These are phyloP conservation scores for Begonia masoniana DNA, from an alignment of 306 rosid species.

Conservation along the genomic window DNA sequence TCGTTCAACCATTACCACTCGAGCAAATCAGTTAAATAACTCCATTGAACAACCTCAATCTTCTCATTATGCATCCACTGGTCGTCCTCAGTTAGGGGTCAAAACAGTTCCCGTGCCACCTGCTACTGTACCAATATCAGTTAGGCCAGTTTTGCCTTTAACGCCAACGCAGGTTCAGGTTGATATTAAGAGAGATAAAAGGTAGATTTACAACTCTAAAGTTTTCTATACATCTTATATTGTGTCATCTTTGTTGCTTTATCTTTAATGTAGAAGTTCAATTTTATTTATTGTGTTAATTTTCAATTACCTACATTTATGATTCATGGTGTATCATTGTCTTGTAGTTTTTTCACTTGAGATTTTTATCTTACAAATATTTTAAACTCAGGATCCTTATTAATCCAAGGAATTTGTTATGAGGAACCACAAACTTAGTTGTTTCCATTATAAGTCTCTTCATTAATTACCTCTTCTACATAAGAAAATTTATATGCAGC, in stretches of 20 bases:
- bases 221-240: neutral
- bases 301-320: too few species aligned
- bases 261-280: too few species aligned
- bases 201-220: slow-evolving; percentile 21
- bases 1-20: slow-evolving; percentile 21
- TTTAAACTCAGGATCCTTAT: too few species aligned
- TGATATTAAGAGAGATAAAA: slow-evolving; percentile 46
- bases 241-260: neutral
- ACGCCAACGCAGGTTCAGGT: slow-evolving; percentile 22
- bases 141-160: slow-evolving; percentile 36
- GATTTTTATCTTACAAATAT: too few species aligned
- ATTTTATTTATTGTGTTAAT: too few species aligned
- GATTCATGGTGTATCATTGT: too few species aligned
- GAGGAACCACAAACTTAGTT: too few species aligned
- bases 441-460: too few species aligned
- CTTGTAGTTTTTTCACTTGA: too few species aligned
- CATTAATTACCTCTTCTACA: too few species aligned
- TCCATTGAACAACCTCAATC: slow-evolving; percentile 41
- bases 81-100: slow-evolving; percentile 33
- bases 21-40: slow-evolving; percentile 23
- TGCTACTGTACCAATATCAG: slow-evolving; percentile 51
- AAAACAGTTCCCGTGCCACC: slow-evolving; percentile 64
- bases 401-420: too few species aligned
- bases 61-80: slow-evolving; percentile 30
- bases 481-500: too few species aligned